Evolutionary conservation across 768 basidiomycete species (phyloP).

Genomic region (Cyclocybe aegerita): DNA sequence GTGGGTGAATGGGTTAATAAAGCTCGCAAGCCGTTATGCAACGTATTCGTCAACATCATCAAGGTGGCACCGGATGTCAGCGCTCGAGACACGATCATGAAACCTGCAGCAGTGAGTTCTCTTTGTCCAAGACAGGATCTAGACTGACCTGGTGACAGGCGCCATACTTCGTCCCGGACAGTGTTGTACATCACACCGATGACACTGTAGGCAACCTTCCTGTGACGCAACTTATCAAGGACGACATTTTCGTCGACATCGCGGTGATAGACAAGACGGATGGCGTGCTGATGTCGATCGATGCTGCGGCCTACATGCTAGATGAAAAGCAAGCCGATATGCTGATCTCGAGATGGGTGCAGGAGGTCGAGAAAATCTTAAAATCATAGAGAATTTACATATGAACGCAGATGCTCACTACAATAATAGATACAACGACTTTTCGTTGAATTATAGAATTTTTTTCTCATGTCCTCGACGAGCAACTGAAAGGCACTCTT

Average conservation of each 20-base stretch:
- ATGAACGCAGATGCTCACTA: too few species aligned
- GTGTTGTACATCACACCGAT: slow-evolving; percentile 8
- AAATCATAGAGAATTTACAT: slow-evolving; percentile 2
- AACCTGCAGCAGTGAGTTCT: slow-evolving; percentile 33
- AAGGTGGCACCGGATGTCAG: slow-evolving; percentile 28
- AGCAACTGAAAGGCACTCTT: slow-evolving; percentile 79
- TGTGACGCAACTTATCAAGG: slow-evolving; percentile 23
- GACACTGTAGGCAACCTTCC: slow-evolving; percentile 16
- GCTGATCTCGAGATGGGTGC: slow-evolving; percentile 23
- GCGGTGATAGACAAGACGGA: slow-evolving; percentile 20
- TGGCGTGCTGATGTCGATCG: slow-evolving; percentile 31
- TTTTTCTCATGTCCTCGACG: slow-evolving; percentile 48
- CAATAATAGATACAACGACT: not conserved
- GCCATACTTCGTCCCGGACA: slow-evolving; percentile 33
- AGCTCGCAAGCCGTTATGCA: slow-evolving; percentile 32
- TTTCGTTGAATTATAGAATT: not conserved
- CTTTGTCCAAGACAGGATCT: not conserved
- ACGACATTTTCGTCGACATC: slow-evolving; percentile 32
- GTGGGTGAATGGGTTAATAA: slow-evolving; percentile 37
- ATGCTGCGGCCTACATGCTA: slow-evolving; percentile 25
- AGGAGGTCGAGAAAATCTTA: slow-evolving; percentile 14
- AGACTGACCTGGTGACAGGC: slow-evolving; percentile 18
- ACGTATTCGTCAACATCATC: slow-evolving; percentile 45
- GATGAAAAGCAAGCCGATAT: slow-evolving; percentile 18
- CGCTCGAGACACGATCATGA: slow-evolving; percentile 19